Base-by-base conservation (phyloP, 805 yeast species). In the Spathaspora hagerdaliae region DNA sequence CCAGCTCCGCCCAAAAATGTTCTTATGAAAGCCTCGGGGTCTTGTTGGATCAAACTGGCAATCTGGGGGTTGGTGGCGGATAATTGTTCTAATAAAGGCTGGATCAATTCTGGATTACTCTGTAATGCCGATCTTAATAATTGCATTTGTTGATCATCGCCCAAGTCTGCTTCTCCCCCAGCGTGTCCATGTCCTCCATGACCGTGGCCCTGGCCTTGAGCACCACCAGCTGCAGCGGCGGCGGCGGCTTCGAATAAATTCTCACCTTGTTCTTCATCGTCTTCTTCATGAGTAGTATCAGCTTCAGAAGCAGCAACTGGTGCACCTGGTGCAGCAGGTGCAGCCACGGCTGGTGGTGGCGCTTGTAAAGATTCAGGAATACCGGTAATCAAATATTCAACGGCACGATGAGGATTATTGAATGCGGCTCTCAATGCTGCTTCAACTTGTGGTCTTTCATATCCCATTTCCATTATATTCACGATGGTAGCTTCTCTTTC, bases 401-500 rank as follows among this genome's bases (percentile, higher is more conserved):
- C 98, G 0, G 99, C 99, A 58, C 99, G 82, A 63, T 92, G 98
- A 15, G 99, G 98, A 67, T 94, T 91, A 69, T 92, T 92, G 71
- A 82, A 94, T 1, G 99, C 98, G 12, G 96, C 96, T 56, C 95
- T 82, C 62, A 94, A 71, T 0, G 99, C 99, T 39, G 82, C 79
- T 67, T 88, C 95, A 26, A 89, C 97, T 61, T 88, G 87, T 13
- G 81, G 77, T 56, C 96, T 82, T 42, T 85, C 88, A 61, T 90
- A 94, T 7, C 99, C 99, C 97, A 94, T 90, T 54, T 88, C 97
- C 82, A 90, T 79, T 64, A 94, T 90, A 60, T 85, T 85, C 48
- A 74, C 76, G 47, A 92, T 79, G 31, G 95, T 87, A 29, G 83
- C 79, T 56, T 87, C 89, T 55, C 96, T 79, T 49, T 83, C 83